Base-by-base conservation (phyloP, 768 basidiomycete species). In the Boletus reticuloceps region DNA sequence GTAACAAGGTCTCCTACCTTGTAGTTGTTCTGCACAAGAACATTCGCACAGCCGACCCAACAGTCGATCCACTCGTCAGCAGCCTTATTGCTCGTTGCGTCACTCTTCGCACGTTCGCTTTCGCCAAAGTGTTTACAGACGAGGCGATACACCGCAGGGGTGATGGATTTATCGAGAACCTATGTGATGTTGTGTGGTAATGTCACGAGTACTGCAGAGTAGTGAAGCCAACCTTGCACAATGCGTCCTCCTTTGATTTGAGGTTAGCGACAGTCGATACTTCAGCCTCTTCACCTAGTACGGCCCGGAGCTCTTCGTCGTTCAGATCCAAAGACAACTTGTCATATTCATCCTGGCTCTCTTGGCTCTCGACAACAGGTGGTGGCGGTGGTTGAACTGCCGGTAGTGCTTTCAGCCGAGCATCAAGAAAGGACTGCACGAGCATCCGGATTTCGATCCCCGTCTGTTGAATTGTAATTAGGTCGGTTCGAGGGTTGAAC, bases 291-390 rank as follows among this genome's bases (percentile, higher is more conserved):
- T 70, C 74, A 17, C 76, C 80, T 8, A 89, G 74, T 8, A 84
- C 75, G 29, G 81, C 84, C 17, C 80, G 63, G 1, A 89, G 66
- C 16, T 75, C 78, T 20, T 84, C 85, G 61, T 91, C 88, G 50
- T 81, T 72, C 22, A 84, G 74, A 51, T 87, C 82, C 45, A 86
- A 71, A 56, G 83, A 80, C 39, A 86, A 64, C 42, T 75, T 73
- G 16, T 79, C 82, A 58, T 84, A 93, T 50, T 87, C 84, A 53
- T 92, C 89, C 64, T 94, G 90, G 58, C 87, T 91, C 56, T 92
- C 91, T 62, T 83, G 82, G 42, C 78, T 79, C 37, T 80, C 81
- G 17, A 58, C 51, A 53, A 68, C 56, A 5, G 65, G 55, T 7
- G 70, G 76, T 29, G 71, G 66, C 0, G 76, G 78, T 37, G 58